Base-by-base conservation (phyloP, 2,329 filamentous ascomycete genomes). In the Phaeoacremonium minimum region DNA sequence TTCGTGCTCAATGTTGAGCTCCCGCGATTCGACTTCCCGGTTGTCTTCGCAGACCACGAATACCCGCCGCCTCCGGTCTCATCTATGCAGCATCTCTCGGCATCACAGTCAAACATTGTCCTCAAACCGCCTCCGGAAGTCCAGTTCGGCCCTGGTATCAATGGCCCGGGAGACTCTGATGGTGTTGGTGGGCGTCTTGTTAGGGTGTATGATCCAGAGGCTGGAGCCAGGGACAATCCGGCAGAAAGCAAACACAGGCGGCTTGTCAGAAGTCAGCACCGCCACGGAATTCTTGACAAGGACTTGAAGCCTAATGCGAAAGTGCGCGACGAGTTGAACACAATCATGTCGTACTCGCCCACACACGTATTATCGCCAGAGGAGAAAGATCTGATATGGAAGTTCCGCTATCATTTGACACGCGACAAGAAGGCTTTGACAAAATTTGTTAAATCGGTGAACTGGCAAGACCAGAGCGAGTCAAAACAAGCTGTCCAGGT, bases 361-460 rank as follows among this genome's bases (percentile, higher is more conserved):
- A 95, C 91, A 0, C 89, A 96, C 44, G 77, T 86, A 32, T 71
- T 98, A 16, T 88, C 81, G 2, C 79, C 88, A 0, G 90, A 96
- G 56, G 93, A 98, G 60, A 94, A 95, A 55, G 93, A 98, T 59
- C 73, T 96, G 35, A 80, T 98, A 15, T 98, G 94, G 94, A 93
- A 94, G 51, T 98, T 97, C 65, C 77, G 93, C 40, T 95, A 97
- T 59, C 91, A 96, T 58, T 64, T 98, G 15, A 93, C 90, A 1
- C 77, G 89, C 39, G 90, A 98, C 57, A 98, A 98, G 61, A 73
- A 85, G 50, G 86, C 91, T 3, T 70, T 97, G 40, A 98, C 91
- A 20, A 98, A 98, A 52, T 95, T 98, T 49, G 88, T 97, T 57
- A 98, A 97, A 60, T 96, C 91, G 1, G 91, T 96, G 28, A 90